These are phyloP conservation scores for Colletotrichum lini DNA, from an alignment of 2,329 filamentous ascomycete genomes.

Conservation along the genomic window DNA sequence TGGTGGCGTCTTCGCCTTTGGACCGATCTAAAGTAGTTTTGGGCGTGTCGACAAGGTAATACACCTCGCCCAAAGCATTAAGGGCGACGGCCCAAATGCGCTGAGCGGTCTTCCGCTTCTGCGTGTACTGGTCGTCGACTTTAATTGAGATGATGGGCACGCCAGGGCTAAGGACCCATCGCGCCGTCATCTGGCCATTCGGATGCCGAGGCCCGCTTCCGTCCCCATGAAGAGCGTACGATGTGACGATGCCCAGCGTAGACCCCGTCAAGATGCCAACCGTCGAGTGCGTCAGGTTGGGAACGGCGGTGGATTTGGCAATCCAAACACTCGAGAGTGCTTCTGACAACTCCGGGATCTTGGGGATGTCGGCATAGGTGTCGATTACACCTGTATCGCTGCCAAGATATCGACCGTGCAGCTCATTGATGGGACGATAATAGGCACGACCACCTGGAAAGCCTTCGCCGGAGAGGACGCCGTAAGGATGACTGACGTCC, in stretches of 20 bases:
- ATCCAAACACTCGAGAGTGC: slow-evolving; percentile 89
- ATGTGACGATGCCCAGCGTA: slow-evolving; percentile 84
- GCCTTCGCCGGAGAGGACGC: slow-evolving; percentile 88
- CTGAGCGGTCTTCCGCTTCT: slow-evolving; percentile 76
- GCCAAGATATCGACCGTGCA: slow-evolving; percentile 81
- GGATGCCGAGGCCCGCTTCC: slow-evolving; percentile 73
- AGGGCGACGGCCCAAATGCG: slow-evolving; percentile 93
- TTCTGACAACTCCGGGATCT: slow-evolving; percentile 78
- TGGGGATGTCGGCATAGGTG: slow-evolving; percentile 81
- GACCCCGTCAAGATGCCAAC: slow-evolving; percentile 88
- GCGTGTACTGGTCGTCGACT: slow-evolving; percentile 86
- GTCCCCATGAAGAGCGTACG: slow-evolving; percentile 81
- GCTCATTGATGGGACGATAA: slow-evolving; percentile 81
- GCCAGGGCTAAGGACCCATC: slow-evolving; percentile 92
- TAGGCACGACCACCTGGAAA: slow-evolving; percentile 86
- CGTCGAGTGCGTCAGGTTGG: slow-evolving; percentile 80
- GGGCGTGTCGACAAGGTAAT: slow-evolving; percentile 83
- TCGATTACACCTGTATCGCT: slow-evolving; percentile 72
- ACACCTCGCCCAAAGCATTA: slow-evolving; percentile 94
- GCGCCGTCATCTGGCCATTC: slow-evolving; percentile 85
- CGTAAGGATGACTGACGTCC: slow-evolving; percentile 90
- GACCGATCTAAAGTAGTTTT: slow-evolving; percentile 63
- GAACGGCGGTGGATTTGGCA: slow-evolving; percentile 83
- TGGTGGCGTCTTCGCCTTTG: slow-evolving; percentile 70
- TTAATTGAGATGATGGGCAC: slow-evolving; percentile 90